Evolutionary conservation across 108 stramenopile genomes (phyloP).

Genomic region (Pseudonitzschia pungens): DNA sequence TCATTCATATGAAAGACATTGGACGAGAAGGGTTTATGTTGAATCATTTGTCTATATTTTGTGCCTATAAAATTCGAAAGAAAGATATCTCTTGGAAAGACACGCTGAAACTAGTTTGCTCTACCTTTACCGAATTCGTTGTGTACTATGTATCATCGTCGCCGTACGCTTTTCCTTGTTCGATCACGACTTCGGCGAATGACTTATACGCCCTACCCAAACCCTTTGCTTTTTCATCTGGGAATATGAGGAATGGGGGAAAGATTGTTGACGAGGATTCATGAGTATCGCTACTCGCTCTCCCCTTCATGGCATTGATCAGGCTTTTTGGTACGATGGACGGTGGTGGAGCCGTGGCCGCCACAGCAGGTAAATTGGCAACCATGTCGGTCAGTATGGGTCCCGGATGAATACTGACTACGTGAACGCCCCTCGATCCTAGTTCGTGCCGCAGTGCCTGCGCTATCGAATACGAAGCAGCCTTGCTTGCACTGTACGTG

Average conservation of each 20-base stretch:
- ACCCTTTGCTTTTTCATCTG: constrained; percentile 1
- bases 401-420: constrained; percentile 38
- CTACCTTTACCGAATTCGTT: no score
- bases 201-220: constrained; percentile 15
- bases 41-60: no score
- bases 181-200: constrained; percentile 14
- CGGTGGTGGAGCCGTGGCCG: background rate
- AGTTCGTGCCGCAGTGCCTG: constrained; percentile 22
- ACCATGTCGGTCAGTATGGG: constrained; percentile 36
- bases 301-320: constrained; percentile 6
- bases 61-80: no score
- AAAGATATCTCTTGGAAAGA: no score
- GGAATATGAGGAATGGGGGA: constrained; percentile 8
- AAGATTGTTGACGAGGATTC: background rate
- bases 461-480: constrained; percentile 28
- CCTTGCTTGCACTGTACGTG: constrained; percentile 36
- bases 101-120: no score
- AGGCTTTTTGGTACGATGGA: background rate
- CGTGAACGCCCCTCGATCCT: background rate
- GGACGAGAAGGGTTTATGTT: no score
- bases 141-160: background rate
- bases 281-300: background rate
- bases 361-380: background rate
- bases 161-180: constrained; percentile 18
- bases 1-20: no score